Percentiles rank a stretch among this genome's conserved stretches.
phyloP scores from a whole-genome alignment of 352 stramenopile species.

The Phytopythium chamaehyphon region DNA sequence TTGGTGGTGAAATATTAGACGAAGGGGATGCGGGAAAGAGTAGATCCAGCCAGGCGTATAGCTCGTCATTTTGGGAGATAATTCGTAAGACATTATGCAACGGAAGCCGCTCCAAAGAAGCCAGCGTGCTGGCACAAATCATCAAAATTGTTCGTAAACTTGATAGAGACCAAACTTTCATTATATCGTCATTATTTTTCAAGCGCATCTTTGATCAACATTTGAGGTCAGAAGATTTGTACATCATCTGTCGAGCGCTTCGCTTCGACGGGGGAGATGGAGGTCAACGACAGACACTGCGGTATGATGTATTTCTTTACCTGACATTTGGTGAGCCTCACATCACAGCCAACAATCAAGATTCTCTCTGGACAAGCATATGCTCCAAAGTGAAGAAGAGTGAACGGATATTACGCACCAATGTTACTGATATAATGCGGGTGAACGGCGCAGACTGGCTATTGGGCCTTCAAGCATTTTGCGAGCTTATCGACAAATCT shows the following conservation, averaged over 20 bases:
- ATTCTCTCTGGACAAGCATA: conserved; percentile 4
- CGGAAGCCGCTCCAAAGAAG: conserved; percentile 12
- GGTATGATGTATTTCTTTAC: conserved; percentile 50
- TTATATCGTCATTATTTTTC: conserved; percentile 36
- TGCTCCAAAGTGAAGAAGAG: conserved; percentile 16
- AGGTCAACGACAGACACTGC: conserved; percentile 7
- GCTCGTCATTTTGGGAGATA: conserved; percentile 33
- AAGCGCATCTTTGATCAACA: conserved; percentile 48
- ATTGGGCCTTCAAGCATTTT: conserved; percentile 13
- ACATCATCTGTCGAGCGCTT: conserved; percentile 18
- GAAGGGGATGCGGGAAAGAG: neutral
- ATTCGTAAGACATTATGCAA: conserved; percentile 33
- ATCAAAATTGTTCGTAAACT: conserved; percentile 53
- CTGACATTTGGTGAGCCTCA: conserved; percentile 3
- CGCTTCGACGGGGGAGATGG: neutral
- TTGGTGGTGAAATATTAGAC: conserved; percentile 7
- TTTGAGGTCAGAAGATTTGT: conserved; percentile 29
- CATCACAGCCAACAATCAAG: neutral
- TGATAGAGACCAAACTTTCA: conserved; percentile 25
- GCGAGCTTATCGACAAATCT: conserved; percentile 9
- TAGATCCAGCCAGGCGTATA: conserved; percentile 10
- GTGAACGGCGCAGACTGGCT: conserved; percentile 8
- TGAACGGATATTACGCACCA: conserved; percentile 7
- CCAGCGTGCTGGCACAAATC: conserved; percentile 39
- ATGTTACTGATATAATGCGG: conserved; percentile 14